Evolutionary conservation across 1,284 basidiomycete species (phyloP).

Genomic region (Fomitopsis palustris): DNA sequence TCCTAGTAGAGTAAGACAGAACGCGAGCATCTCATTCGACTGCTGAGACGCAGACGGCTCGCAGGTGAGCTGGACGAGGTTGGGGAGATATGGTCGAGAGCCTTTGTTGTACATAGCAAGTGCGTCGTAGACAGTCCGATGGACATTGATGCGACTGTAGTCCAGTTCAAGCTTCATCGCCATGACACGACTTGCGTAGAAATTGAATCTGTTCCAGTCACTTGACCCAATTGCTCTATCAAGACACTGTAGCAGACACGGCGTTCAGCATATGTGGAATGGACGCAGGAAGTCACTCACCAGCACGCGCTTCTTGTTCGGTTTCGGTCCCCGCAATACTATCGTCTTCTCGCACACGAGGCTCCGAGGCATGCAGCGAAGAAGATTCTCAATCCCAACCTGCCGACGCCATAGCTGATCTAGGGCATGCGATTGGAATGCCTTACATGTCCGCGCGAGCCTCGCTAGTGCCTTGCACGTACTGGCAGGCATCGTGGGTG

Average conservation of each 20-base stretch:
- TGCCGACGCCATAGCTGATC: neutral
- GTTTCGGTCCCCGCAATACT: neutral
- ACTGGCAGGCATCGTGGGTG: neutral
- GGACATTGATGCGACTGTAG: neutral
- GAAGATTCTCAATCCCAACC: neutral
- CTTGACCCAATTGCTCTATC: neutral
- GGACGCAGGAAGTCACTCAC: neutral
- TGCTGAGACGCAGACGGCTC: neutral
- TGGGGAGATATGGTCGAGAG: neutral
- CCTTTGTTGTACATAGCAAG: neutral
- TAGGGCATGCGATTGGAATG: neutral
- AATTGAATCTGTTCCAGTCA: neutral
- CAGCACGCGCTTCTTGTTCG: neutral
- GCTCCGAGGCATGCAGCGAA: neutral
- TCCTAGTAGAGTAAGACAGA: neutral
- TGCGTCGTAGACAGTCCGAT: neutral
- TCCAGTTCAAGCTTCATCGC: neutral
- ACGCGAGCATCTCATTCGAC: neutral
- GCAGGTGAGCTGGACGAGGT: neutral
- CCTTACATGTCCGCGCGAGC: neutral
- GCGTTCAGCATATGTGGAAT: neutral
- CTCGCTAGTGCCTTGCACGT: neutral
- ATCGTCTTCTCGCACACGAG: neutral
- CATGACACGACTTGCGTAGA: neutral
- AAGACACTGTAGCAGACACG: neutral